A percentile compares a stretch with the other conserved stretches of the same genome.
These are phyloP conservation scores for Ophiocordyceps camponoti-rufipedis DNA, from an alignment of 2,329 filamentous ascomycete species.

Conservation along the genomic window DNA sequence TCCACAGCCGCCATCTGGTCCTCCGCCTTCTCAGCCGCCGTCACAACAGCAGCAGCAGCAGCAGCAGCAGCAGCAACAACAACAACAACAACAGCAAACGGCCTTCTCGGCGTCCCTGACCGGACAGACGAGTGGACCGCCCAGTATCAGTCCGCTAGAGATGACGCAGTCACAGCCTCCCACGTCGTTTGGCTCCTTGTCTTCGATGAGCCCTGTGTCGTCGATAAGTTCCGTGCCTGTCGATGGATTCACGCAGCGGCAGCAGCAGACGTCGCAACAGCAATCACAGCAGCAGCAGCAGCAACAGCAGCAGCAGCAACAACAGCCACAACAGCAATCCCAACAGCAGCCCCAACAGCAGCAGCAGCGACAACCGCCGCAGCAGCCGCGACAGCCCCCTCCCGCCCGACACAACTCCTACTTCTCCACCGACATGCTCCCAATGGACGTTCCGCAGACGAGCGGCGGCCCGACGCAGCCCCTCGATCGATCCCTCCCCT, in stretches of 20 bases:
- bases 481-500: constrained; percentile 59
- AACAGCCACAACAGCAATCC: constrained; percentile 4
- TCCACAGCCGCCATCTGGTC: too few species aligned
- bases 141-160: constrained; percentile 21
- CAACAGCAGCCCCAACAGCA: constrained; percentile 4
- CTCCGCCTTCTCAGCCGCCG: too few species aligned
- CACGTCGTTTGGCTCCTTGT: too few species aligned
- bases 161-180: constrained; percentile 21
- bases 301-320: too few species aligned
- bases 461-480: constrained; percentile 21
- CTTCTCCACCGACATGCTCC: constrained; percentile 34
- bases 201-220: constrained; percentile 27
- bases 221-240: constrained; percentile 33
- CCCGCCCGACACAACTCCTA: constrained; percentile 14
- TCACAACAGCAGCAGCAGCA: too few species aligned
- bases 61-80: too few species aligned
- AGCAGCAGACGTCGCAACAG: too few species aligned
- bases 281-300: too few species aligned
- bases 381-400: not conserved
- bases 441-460: constrained; percentile 31
- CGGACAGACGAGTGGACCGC: constrained; percentile 20
- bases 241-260: constrained; percentile 18
- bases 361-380: constrained; percentile 9
- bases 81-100: too few species aligned
- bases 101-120: constrained; percentile 23